Evolutionary conservation across 1,139 yeast species (phyloP).

Genomic region (Spencermartinsiella ligniputridi): DNA sequence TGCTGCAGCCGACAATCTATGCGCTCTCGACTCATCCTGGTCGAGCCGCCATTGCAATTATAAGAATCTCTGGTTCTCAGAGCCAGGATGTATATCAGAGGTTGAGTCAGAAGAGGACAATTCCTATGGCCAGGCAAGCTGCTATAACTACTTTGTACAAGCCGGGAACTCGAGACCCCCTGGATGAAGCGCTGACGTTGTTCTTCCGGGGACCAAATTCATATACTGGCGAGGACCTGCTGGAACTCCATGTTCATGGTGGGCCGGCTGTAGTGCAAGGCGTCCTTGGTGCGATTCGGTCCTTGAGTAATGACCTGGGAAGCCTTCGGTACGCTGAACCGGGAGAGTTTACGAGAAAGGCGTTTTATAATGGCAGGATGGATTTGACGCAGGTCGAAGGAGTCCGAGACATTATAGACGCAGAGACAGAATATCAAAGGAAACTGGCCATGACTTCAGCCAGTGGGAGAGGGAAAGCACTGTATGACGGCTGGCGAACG

Average conservation of each 20-base stretch:
- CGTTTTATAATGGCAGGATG: slow-evolving; percentile 64
- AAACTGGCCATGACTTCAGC: slow-evolving; percentile 68
- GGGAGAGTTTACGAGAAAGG: slow-evolving; percentile 88
- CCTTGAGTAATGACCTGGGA: slow-evolving; percentile 11
- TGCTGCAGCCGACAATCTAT: slow-evolving; percentile 70
- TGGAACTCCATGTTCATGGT: slow-evolving; percentile 90
- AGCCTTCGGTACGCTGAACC: slow-evolving; percentile 76
- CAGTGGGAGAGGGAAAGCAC: slow-evolving; percentile 56
- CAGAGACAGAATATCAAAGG: slow-evolving; percentile 90
- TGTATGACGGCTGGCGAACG: slow-evolving; percentile 65
- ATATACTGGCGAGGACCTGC: slow-evolving; percentile 86
- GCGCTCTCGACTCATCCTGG: slow-evolving; percentile 85
- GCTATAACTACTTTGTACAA: slow-evolving; percentile 41
- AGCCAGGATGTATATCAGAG: slow-evolving; percentile 40
- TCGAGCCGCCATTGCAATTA: slow-evolving; percentile 81
- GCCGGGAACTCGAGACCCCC: slow-evolving; percentile 30
- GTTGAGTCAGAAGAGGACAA: slow-evolving; percentile 41
- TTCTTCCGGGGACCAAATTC: slow-evolving; percentile 73
- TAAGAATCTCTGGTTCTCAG: slow-evolving; percentile 75
- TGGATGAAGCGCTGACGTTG: slow-evolving; percentile 75
- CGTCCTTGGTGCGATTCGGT: slow-evolving; percentile 59
- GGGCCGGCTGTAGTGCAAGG: slow-evolving; percentile 80
- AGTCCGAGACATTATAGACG: slow-evolving; percentile 80
- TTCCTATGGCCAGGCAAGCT: slow-evolving; percentile 52
- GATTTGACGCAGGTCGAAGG: slow-evolving; percentile 88